Base-by-base conservation (phyloP, 2,329 filamentous ascomycete genomes). In the Seiridium unicorne region DNA sequence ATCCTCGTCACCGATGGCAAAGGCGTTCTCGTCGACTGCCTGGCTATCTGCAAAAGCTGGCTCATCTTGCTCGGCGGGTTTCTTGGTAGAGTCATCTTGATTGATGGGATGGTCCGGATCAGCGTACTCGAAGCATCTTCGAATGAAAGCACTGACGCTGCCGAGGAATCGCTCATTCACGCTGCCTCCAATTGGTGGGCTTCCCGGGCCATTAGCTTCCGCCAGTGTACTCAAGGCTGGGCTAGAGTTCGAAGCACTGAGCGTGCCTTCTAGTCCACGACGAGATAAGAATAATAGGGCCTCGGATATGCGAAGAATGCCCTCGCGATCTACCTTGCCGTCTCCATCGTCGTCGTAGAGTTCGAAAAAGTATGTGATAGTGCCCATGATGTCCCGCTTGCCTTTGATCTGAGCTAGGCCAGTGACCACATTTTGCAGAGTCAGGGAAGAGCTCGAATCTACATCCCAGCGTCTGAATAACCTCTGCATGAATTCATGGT, bases 361-460 rank as follows among this genome's bases (percentile, higher is more conserved):
- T 69, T 97, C 92, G 68, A 99, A 99, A 74, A 99, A 98, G 76
- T 98, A 98, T 62, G 89, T 95, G 70, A 99, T 98, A 61, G 91
- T 95, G 36, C 92, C 92, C 94, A 99, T 97, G 65, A 99, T 97
- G 74, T 99, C 95, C 51, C 89, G 89, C 59, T 90, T 93, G 7
- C 95, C 94, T 74, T 97, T 98, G 70, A 99, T 92, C 11, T 91
- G 87, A 2, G 94, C 93, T 51, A 99, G 81, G 0, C 95, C 95
- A 18, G 89, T 90, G 4, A 98, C 95, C 2, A 99, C 92, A 67
- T 98, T 92, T 70, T 97, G 93, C 55, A 99, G 78, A 18, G 89
- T 96, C 63, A 99, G 77, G 1, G 89, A 87, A n/a, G 89, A 89
- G 36, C 84, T 87, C 57, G 86, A 86, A 63, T 93, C 90, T 4